These are phyloP conservation scores for Fusarium musae DNA, from an alignment of 2,329 filamentous ascomycete genomes.

Conservation along the genomic window DNA sequence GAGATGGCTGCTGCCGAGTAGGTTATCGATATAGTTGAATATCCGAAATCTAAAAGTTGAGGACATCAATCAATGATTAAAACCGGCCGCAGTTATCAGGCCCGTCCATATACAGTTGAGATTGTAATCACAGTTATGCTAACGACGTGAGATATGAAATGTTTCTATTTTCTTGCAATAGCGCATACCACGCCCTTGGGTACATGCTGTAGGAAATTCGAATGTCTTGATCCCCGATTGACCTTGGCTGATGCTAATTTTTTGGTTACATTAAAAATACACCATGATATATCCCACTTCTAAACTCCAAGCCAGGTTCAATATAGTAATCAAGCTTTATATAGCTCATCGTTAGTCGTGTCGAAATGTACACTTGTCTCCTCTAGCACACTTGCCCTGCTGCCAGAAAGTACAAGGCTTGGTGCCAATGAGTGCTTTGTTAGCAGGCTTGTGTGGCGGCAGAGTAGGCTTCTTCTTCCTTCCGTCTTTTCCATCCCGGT, in stretches of 20 bases:
- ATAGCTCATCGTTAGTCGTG: constrained; percentile 61
- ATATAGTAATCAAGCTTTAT: constrained; percentile 10
- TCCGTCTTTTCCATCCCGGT: constrained; percentile 51
- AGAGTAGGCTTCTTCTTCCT: constrained; percentile 56
- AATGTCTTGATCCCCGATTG: not conserved
- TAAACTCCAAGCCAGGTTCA: constrained; percentile 19
- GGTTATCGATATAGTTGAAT: not conserved
- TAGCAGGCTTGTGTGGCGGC: constrained; percentile 57
- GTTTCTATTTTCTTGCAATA: constrained; percentile 14
- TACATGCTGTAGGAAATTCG: constrained; percentile 5
- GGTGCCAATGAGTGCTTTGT: constrained; percentile 70
- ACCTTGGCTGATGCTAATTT: constrained; percentile 21
- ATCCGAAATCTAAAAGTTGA: not conserved
- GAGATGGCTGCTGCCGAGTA: constrained; percentile 53
- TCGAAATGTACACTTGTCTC: constrained; percentile 78
- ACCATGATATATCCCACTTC: constrained; percentile 17
- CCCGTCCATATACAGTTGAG: not conserved
- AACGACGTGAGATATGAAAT: constrained; percentile 8
- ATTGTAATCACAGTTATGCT: not conserved
- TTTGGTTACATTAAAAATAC: constrained; percentile 43
- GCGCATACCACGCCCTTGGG: not conserved
- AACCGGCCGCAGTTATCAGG: not conserved
- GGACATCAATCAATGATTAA: not conserved
- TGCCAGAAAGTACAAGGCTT: constrained; percentile 77
- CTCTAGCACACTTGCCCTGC: constrained; percentile 77